Evolutionary conservation across 306 rosid genomes (phyloP).

Genomic region (Acmispon strigosus): DNA sequence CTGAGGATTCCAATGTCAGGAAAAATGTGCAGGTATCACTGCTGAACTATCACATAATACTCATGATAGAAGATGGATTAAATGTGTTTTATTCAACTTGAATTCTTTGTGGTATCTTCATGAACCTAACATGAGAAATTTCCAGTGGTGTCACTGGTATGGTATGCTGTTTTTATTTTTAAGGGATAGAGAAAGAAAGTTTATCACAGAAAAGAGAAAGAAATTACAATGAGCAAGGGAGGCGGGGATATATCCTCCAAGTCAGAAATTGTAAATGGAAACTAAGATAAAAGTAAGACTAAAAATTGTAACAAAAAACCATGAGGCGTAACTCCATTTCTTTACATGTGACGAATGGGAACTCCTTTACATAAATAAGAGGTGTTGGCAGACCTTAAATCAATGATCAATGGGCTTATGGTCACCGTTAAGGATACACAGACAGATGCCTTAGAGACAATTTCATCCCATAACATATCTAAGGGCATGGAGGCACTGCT

Average conservation of each 20-base stretch:
- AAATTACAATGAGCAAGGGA: background rate
- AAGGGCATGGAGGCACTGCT: background rate
- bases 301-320: background rate
- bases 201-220: background rate
- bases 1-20: constrained; percentile 90
- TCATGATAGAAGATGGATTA: constrained; percentile 6
- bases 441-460: background rate
- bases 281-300: background rate
- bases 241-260: background rate
- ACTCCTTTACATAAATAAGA: background rate
- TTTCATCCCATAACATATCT: background rate
- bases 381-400: background rate
- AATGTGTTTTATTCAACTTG: background rate
- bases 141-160: background rate
- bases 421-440: background rate
- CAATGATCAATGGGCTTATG: background rate
- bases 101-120: constrained; percentile 9
- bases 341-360: too few relatives aligned
- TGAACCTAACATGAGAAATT: background rate
- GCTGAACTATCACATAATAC: background rate
- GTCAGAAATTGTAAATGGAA: background rate
- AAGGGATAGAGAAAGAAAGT: background rate
- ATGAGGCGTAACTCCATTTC: background rate
- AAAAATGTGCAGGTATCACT: constrained; percentile 90
- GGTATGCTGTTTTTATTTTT: background rate